phyloP scores from a whole-genome alignment of 768 basidiomycete genomes.

The Boletellus ananas region DNA sequence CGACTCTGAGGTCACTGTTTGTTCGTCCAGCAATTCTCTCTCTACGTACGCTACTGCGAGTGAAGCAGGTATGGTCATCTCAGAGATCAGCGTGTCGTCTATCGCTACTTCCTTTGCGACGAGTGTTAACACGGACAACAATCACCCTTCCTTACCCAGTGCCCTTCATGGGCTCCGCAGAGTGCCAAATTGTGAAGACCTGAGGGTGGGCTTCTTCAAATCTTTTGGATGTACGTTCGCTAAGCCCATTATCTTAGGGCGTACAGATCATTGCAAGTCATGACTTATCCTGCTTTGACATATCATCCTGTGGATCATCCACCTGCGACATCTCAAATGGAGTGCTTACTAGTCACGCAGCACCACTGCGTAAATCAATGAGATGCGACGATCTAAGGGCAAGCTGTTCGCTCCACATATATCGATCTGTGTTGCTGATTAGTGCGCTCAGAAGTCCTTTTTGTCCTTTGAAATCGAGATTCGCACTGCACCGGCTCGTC shows the following conservation, averaged over 20 bases:
- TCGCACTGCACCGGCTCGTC: background rate
- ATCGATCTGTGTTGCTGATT: background rate
- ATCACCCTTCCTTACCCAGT: background rate
- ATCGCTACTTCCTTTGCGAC: constrained; percentile 17
- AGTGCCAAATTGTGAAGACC: constrained; percentile 15
- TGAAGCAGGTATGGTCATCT: background rate
- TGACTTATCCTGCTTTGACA: background rate
- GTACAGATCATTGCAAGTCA: background rate
- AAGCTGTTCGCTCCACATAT: background rate
- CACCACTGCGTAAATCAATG: background rate
- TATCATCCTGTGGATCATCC: background rate
- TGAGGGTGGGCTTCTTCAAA: constrained; percentile 9
- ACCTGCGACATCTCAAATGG: background rate
- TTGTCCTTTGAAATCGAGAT: background rate
- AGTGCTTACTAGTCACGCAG: background rate
- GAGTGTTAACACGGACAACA: constrained; percentile 13
- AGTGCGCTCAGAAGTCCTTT: constrained; percentile 3
- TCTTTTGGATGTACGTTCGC: background rate
- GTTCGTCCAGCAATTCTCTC: constrained; percentile 7
- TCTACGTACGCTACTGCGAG: background rate
- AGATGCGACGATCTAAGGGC: constrained; percentile 2
- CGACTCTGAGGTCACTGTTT: constrained; percentile 1
- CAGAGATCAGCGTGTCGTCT: background rate
- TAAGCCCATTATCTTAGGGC: background rate
- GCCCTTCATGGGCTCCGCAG: constrained; percentile 14